Conservation (phyloP, 306 rosid genomes). For the Dalbergia cochinchinensis region DNA sequence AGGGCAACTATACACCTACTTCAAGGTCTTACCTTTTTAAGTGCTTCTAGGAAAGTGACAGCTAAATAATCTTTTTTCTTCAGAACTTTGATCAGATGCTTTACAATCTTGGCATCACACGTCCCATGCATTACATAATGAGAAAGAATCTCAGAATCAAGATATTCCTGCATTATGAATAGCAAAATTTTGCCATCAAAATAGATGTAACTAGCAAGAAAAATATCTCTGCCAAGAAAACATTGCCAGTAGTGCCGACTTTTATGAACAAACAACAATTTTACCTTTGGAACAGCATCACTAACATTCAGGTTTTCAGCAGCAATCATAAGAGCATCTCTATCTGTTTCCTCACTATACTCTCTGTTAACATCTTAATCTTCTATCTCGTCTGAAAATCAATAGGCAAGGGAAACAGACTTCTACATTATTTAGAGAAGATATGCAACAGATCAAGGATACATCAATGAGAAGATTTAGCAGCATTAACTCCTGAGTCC, state of each 20-base stretch:
- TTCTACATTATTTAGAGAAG: slow-evolving; percentile 10
- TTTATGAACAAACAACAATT: slow-evolving; percentile 13
- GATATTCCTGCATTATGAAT: slow-evolving; percentile 74
- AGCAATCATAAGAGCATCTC: slow-evolving; percentile 78
- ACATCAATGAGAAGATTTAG: slow-evolving; percentile 33
- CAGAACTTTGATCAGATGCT: slow-evolving; percentile 71
- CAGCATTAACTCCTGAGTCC: slow-evolving; percentile 14
- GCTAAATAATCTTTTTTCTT: slow-evolving; percentile 74
- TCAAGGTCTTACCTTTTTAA: slow-evolving; percentile 72
- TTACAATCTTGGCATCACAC: slow-evolving; percentile 76
- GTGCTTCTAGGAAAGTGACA: slow-evolving; percentile 75
- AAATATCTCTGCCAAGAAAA: slow-evolving; percentile 13
- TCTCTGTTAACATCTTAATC: slow-evolving; percentile 81
- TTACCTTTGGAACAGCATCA: slow-evolving; percentile 80
- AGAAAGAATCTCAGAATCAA: slow-evolving; percentile 85
- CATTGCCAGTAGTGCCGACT: not conserved
- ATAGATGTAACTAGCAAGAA: slow-evolving; percentile 25
- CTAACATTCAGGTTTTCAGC: slow-evolving; percentile 73
- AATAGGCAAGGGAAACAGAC: slow-evolving; percentile 34
- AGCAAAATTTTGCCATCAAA: slow-evolving; percentile 34
- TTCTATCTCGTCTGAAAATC: slow-evolving; percentile 76
- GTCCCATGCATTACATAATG: slow-evolving; percentile 85
- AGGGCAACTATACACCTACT: slow-evolving; percentile 1
- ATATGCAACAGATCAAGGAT: slow-evolving; percentile 8
- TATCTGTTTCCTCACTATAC: slow-evolving; percentile 80